Base-by-base conservation (phyloP, 805 yeast species). In the Hanseniaspora clermontiae region DNA sequence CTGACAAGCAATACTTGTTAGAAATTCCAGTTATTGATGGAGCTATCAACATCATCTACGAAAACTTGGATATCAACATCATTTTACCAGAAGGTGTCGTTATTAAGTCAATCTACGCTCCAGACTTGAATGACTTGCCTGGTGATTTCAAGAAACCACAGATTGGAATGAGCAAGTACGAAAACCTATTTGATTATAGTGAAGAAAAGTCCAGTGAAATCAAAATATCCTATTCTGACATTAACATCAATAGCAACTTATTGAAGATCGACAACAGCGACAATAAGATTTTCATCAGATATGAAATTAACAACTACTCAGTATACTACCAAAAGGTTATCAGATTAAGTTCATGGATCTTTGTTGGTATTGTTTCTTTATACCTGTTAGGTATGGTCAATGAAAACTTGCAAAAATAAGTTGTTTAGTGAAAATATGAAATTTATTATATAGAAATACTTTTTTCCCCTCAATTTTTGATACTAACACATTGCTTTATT, bases 11-110 rank as follows among this genome's bases (percentile, higher is more conserved):
- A 36, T 87, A 79, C 65, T 65, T 84, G 12, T 70, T 85, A 36
- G 76, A 74, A 53, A 78, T 90, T 34, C 95, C 96, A 15, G 64
- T 89, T 24, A 63, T 93, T 39, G 81, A 80, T 64, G 87, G 93
- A 17, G 83, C 91, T 38, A 68, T 67, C 20, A 89, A 85, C 63
- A 75, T 81, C n/a, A 70, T 80, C 48, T 90, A 88, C 68, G 84
- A 79, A 58, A 68, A 76, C 40, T 82, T 82, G 8, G 71, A 73
- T 42, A 67, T 87, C 49, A 76, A 78, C 40, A 71, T 91, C 60
- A 82, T 80, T 64, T 77, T 93, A 61, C 98, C 98, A 12, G 97
- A 93, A 70, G 91, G 90, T 50, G 84, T 97, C 6, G 73, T 75
- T 61, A 71, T 77, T 52, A 60, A 77, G 48, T 79, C 75, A 58